phyloP scores from a whole-genome alignment of 208 protist species.

The Herpetomonas samuelpessoai region DNA sequence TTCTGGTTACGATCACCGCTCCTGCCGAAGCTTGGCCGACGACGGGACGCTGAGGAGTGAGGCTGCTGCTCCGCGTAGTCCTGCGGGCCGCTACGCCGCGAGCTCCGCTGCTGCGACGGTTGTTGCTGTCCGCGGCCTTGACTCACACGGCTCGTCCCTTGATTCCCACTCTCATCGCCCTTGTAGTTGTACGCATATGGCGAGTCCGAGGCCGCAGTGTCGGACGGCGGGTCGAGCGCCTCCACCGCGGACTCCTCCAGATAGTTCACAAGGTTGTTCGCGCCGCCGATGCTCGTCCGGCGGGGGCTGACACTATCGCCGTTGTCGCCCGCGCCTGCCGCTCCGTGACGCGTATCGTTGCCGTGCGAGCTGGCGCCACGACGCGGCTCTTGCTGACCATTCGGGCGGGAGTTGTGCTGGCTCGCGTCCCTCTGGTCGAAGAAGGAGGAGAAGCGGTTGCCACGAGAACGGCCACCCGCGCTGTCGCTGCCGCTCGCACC shows the following conservation, averaged over 20 bases:
- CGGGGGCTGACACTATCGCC: slow-evolving; percentile 1
- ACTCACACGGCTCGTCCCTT: neutral
- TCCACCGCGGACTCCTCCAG: slow-evolving; percentile 2
- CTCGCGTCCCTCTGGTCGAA: too few species aligned
- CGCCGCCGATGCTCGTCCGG: slow-evolving; percentile 17
- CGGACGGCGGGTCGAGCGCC: neutral
- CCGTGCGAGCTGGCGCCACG: neutral
- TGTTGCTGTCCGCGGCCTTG: too few species aligned
- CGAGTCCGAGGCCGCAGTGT: neutral
- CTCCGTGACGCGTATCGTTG: neutral
- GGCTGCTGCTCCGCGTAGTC: too few species aligned
- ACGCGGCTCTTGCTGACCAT: neutral
- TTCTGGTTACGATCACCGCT: neutral
- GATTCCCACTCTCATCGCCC: neutral
- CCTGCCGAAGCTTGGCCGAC: neutral
- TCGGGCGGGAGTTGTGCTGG: neutral
- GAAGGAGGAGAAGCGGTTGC: too few species aligned
- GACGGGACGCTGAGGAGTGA: neutral
- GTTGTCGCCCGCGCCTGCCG: neutral
- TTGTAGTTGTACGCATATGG: neutral
- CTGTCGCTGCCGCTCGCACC: slow-evolving; percentile 8
- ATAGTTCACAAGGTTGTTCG: slow-evolving; percentile 36
- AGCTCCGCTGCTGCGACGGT: too few species aligned
- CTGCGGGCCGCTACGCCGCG: too few species aligned
- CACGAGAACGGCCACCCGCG: neutral